These are phyloP conservation scores for Trichoderma sp. DNA, from an alignment of 2,329 filamentous ascomycete species.

Conservation along the genomic window DNA sequence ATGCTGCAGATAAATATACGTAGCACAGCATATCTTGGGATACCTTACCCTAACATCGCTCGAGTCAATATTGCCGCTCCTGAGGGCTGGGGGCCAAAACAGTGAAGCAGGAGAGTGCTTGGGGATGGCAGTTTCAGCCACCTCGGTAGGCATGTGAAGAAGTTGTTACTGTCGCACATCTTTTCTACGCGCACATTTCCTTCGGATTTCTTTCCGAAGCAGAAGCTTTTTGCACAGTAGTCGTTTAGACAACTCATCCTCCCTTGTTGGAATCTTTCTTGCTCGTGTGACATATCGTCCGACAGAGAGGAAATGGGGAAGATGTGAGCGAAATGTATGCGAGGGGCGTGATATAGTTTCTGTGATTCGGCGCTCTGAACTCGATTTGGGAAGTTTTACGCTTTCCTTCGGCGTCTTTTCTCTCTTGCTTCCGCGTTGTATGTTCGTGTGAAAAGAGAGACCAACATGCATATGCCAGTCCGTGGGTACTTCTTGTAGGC, in stretches of 20 bases:
- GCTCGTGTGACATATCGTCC: background rate
- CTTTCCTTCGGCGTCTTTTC: background rate
- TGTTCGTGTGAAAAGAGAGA: background rate
- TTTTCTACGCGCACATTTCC: background rate
- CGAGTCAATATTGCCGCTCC: background rate
- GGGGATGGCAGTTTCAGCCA: too few relatives aligned
- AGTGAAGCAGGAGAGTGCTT: too few relatives aligned
- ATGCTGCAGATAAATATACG: background rate
- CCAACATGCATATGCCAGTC: too few relatives aligned
- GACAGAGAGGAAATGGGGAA: background rate
- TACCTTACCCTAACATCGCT: too few relatives aligned
- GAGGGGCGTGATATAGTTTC: background rate
- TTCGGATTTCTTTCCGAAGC: too few relatives aligned
- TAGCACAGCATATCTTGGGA: background rate
- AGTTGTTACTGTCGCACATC: background rate
- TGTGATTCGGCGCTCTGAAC: background rate
- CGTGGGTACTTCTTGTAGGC: too few relatives aligned
- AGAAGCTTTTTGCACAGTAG: background rate
- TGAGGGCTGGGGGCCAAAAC: background rate
- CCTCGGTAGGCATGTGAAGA: background rate
- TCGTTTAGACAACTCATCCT: too few relatives aligned
- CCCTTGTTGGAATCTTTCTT: too few relatives aligned
- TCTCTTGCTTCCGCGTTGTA: background rate
- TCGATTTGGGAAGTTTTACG: background rate
- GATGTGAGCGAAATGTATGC: constrained; percentile 10